Conservation (phyloP, 257 asterid species). For the Solanum sejunctum region DNA sequence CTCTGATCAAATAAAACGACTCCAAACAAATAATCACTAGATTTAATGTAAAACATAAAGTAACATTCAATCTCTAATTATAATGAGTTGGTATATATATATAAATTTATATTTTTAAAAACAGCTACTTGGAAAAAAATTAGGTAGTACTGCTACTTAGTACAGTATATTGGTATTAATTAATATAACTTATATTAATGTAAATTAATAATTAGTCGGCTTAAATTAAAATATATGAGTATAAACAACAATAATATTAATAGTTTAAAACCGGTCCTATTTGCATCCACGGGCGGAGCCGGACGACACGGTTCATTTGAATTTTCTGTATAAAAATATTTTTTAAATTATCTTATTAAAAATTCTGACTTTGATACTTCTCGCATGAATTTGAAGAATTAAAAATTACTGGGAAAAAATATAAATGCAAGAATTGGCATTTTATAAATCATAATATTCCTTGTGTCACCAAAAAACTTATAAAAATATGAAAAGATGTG, state of each 20-base stretch:
- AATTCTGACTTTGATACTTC: accelerated
- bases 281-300: not conserved
- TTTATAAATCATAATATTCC: not conserved
- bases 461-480: not conserved
- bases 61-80: not conserved
- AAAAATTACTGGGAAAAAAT: not conserved
- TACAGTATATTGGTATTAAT: not conserved
- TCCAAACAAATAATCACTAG: not conserved
- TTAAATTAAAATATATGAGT: not conserved
- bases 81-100: not conserved
- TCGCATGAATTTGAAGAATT: not conserved
- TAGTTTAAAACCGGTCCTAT: not conserved
- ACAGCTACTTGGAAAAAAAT: too few species aligned
- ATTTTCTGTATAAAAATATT: not conserved
- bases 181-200: not conserved
- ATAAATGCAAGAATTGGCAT: not conserved
- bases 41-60: not conserved
- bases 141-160: not conserved
- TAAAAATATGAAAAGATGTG: not conserved
- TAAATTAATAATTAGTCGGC: not conserved
- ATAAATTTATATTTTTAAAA: too few species aligned
- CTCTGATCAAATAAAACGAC: too few species aligned
- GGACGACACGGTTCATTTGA: not conserved
- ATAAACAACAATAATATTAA: not conserved
- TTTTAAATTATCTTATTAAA: not conserved